phyloP scores from a whole-genome alignment of 1,284 basidiomycete genomes.

The Vanrija humicola region DNA sequence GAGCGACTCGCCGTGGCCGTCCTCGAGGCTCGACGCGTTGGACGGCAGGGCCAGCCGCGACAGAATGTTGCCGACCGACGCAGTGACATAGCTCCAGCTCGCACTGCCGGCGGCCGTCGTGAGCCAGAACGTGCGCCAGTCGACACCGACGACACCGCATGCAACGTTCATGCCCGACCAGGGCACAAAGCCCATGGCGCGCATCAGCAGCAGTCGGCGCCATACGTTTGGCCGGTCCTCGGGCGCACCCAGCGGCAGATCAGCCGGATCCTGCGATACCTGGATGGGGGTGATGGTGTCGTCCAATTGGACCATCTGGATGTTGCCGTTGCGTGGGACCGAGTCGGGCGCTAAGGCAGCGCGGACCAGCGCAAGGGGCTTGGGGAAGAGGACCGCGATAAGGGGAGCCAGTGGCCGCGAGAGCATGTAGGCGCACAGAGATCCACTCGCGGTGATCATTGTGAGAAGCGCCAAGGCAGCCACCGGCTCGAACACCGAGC shows the following conservation, averaged over 20 bases:
- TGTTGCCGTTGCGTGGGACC: constrained; percentile 14
- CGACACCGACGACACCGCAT: constrained; percentile 80
- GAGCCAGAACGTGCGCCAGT: constrained; percentile 78
- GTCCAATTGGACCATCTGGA: neutral
- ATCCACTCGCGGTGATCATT: constrained; percentile 77
- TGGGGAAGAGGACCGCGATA: constrained; percentile 72
- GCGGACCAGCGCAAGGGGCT: constrained; percentile 66
- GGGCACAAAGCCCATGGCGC: constrained; percentile 82
- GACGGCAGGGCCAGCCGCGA: constrained; percentile 39
- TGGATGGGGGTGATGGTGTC: constrained; percentile 47
- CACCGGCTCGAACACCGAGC: constrained; percentile 74
- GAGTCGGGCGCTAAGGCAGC: constrained; percentile 40
- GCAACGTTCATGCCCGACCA: constrained; percentile 95
- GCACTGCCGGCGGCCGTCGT: constrained; percentile 74
- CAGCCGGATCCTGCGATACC: constrained; percentile 29
- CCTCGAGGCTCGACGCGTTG: constrained; percentile 7
- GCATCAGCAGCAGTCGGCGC: constrained; percentile 77
- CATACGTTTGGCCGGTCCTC: constrained; percentile 56
- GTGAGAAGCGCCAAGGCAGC: constrained; percentile 74
- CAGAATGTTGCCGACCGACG: constrained; percentile 46
- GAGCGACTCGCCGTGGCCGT: constrained; percentile 37
- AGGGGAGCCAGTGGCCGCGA: constrained; percentile 78
- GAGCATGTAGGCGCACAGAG: constrained; percentile 69
- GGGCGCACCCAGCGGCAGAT: constrained; percentile 22
- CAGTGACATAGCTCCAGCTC: constrained; percentile 60